These are phyloP conservation scores for Filobasidium floriforme DNA, from an alignment of 768 basidiomycete species.

Conservation along the genomic window DNA sequence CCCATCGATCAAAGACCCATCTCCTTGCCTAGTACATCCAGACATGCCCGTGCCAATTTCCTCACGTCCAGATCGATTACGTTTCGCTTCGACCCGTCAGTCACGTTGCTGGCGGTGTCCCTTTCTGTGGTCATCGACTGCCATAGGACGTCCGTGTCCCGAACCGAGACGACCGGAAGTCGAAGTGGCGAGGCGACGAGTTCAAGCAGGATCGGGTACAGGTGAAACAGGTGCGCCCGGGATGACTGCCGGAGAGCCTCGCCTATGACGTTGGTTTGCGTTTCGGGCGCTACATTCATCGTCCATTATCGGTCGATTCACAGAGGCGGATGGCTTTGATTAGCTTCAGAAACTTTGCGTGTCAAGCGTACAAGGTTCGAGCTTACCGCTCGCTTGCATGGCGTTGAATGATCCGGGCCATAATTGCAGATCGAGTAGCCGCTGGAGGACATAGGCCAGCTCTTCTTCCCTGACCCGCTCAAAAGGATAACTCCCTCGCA, in stretches of 20 bases:
- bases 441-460: slow-evolving; percentile 70
- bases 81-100: too few species aligned
- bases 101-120: slow-evolving; percentile 25
- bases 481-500: slow-evolving; percentile 84
- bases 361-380: too few species aligned
- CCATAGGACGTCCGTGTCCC: too few species aligned
- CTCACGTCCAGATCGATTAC: slow-evolving; percentile 23
- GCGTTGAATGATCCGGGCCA: slow-evolving; percentile 53
- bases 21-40: slow-evolving; percentile 12
- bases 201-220: slow-evolving; percentile 70
- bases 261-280: slow-evolving; percentile 51
- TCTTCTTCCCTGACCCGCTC: slow-evolving; percentile 87
- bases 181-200: slow-evolving; percentile 65
- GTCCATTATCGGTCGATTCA: too few species aligned
- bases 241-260: slow-evolving; percentile 68
- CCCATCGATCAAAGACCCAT: neutral
- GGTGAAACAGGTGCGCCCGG: slow-evolving; percentile 78
- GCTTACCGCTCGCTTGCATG: too few species aligned
- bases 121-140: slow-evolving; percentile 45
- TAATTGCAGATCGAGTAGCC: slow-evolving; percentile 63
- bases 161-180: slow-evolving; percentile 62
- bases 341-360: too few species aligned
- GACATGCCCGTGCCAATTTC: slow-evolving; percentile 11
- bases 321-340: too few species aligned
- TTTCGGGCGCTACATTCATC: too few species aligned